phyloP scores from a whole-genome alignment of 345 rosid species.

The Firmiana major region DNA sequence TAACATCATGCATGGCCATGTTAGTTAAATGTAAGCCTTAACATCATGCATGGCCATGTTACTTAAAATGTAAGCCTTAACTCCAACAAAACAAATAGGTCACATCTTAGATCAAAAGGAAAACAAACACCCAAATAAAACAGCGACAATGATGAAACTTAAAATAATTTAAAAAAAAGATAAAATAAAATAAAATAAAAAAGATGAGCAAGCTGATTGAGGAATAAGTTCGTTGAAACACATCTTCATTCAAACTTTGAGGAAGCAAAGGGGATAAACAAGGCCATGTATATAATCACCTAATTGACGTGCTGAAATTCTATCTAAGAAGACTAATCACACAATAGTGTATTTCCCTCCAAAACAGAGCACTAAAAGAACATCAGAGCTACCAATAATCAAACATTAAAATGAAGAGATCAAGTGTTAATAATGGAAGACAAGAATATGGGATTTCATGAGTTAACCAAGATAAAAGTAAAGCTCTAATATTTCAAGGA shows the following conservation, averaged over 20 bases:
- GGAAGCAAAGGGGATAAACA: background rate
- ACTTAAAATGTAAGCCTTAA: too few species aligned
- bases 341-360: slow-evolving; percentile 4
- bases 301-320: background rate
- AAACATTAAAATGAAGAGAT: background rate
- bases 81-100: background rate
- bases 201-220: background rate
- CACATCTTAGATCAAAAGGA: background rate
- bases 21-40: background rate
- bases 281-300: background rate
- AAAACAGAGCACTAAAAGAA: background rate
- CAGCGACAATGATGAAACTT: background rate
- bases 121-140: background rate
- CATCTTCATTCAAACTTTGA: too few species aligned
- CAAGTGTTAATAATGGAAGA: background rate
- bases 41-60: background rate
- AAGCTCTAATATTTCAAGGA: background rate
- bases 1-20: background rate
- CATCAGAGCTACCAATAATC: background rate
- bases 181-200: background rate
- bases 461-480: background rate
- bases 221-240: background rate
- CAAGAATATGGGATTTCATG: background rate
- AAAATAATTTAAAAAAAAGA: background rate
- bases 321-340: background rate